These are phyloP conservation scores for Hura crepitans DNA, from an alignment of 441 rosid species.

Conservation along the genomic window DNA sequence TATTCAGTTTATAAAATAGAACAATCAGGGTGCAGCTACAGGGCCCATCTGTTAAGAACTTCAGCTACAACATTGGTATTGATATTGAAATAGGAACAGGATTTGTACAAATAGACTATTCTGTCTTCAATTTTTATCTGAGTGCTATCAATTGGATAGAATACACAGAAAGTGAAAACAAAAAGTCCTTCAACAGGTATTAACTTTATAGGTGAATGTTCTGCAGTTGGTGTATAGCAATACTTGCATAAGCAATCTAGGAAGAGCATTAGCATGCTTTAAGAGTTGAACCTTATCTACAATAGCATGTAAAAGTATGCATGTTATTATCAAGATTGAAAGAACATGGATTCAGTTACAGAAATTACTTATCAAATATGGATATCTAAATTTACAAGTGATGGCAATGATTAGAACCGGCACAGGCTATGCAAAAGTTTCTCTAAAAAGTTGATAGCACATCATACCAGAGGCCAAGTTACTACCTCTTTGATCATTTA, in stretches of 20 bases:
- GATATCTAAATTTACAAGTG: background rate
- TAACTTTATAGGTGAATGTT: constrained; percentile 2
- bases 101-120: background rate
- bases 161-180: background rate
- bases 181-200: background rate
- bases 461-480: background rate
- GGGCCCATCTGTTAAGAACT: background rate
- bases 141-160: background rate
- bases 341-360: background rate
- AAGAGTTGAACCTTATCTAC: background rate
- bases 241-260: background rate
- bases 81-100: background rate
- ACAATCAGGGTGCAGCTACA: background rate
- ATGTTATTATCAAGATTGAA: background rate
- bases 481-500: background rate
- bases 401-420: background rate
- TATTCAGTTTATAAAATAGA: background rate
- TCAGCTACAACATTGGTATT: background rate
- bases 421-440: background rate
- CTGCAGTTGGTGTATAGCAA: background rate
- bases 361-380: background rate
- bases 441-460: background rate
- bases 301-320: background rate
- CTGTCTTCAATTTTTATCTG: background rate
- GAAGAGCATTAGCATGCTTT: background rate